These are phyloP conservation scores for Climacium dendroides DNA, from an alignment of 225 moss, liverwort and hornwort genomes.

Conservation along the genomic window DNA sequence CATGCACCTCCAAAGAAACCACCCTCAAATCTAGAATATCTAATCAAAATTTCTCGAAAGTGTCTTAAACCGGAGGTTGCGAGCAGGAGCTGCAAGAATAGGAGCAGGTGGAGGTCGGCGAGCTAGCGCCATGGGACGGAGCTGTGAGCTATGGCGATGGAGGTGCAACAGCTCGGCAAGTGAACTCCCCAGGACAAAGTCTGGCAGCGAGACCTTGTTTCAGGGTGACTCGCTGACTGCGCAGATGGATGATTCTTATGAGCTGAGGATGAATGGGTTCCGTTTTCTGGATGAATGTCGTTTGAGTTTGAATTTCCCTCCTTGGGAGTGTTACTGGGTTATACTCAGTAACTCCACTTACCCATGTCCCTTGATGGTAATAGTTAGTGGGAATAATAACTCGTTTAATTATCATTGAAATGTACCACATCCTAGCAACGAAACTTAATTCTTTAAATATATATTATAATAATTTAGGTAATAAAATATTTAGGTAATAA, in stretches of 20 bases:
- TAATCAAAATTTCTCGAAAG: neutral
- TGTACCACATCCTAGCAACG: neutral
- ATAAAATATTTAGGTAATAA: too few species aligned
- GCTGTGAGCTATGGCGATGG: neutral
- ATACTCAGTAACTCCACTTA: neutral
- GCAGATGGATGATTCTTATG: neutral
- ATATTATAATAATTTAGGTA: too few species aligned
- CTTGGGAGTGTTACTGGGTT: neutral
- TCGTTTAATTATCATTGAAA: neutral
- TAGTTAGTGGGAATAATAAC: neutral
- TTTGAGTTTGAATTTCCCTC: neutral
- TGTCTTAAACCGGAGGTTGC: neutral
- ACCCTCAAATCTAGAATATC: neutral
- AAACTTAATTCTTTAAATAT: neutral
- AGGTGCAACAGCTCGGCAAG: neutral
- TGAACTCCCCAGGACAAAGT: neutral
- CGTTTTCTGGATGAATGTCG: neutral
- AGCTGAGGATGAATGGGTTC: neutral
- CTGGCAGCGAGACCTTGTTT: neutral
- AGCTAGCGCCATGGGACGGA: neutral
- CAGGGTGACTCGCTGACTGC: neutral
- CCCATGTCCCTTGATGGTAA: neutral
- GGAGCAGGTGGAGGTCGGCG: slow-evolving; percentile 1
- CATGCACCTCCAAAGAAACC: neutral
- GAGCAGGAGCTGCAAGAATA: neutral